These are phyloP conservation scores for Vaccinium darrowii DNA, from an alignment of 148 eudicot species.

Conservation along the genomic window DNA sequence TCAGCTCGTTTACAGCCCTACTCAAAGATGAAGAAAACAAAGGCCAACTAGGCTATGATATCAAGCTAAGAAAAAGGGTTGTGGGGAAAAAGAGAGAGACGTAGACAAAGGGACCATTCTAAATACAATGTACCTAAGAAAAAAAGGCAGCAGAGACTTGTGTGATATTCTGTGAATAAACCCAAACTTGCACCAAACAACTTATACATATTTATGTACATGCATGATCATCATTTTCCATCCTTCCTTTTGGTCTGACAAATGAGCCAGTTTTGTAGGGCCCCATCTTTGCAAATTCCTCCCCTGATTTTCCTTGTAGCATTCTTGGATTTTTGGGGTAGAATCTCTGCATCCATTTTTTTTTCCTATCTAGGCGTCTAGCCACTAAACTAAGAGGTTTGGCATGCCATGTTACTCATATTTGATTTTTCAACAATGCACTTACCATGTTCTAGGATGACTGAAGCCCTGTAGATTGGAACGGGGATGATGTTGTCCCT, in stretches of 20 bases:
- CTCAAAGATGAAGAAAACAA: slow-evolving; percentile 2
- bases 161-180: neutral
- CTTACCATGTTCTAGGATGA: too few species aligned
- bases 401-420: too few species aligned
- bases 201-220: neutral
- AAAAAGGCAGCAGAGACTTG: neutral
- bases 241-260: neutral
- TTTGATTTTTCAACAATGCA: too few species aligned
- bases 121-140: slow-evolving; percentile 18
- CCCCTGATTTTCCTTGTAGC: neutral
- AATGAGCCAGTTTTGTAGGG: neutral
- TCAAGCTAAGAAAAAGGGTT: neutral
- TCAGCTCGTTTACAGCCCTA: too few species aligned
- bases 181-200: neutral
- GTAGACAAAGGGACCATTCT: neutral
- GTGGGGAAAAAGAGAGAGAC: neutral
- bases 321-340: neutral
- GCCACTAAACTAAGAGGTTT: neutral
- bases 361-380: neutral
- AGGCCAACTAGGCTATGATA: neutral
- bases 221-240: neutral
- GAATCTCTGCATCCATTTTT: neutral
- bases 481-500: too few species aligned
- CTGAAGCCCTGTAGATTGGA: too few species aligned
- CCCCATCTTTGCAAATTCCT: neutral